Base-by-base conservation (phyloP, 768 basidiomycete species). In the Rossbeevera mucosa region DNA sequence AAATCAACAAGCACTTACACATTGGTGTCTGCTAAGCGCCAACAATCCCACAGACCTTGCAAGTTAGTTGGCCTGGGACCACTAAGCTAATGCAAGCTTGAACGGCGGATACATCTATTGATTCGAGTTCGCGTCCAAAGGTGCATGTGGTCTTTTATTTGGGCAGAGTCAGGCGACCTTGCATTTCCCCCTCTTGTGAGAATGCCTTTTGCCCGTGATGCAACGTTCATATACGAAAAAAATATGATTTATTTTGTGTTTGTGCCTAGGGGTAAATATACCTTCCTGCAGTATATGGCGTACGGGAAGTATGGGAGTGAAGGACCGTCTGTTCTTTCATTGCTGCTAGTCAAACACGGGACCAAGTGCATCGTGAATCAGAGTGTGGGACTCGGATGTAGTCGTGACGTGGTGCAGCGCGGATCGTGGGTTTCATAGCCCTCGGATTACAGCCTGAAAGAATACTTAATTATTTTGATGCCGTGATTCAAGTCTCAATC, bases 401-500 rank as follows among this genome's bases (percentile, higher is more conserved):
- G 50, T 58, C 38, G 45, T 61, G 46, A 60, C 40, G 36, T 13
- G 47, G 42, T 48, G 38, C 21, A 41, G 22, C 40, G 25, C 12
- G 51, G 18, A 53, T 53, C 47, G 33, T 26, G 28, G 29, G 48
- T 48, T 38, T 49, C 50, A 18, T 29, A 43, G 54, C 36, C 59
- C 29, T 36, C 50, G n/a, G 20, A 12, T 51, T 33, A 22, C 47
- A 31, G 33, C 42, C 44, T 40, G 49, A 33, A 51, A 44, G 28
- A 36, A 44, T 48, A 38, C 31, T 38, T 48, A 29, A 38, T 38
- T 38, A 51, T 46, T 46, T 28, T 25, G 29, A 44, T 41, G n/a
- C 48, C 50, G 49, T 58, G 7, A 31, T 45, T 26, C 42, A 20
- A 61, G 4, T 38, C 43, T 26, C 42, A 24, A 61, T 61, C 55